Conservation (phyloP, 345 rosid genomes). For the Syzygium jambos region DNA sequence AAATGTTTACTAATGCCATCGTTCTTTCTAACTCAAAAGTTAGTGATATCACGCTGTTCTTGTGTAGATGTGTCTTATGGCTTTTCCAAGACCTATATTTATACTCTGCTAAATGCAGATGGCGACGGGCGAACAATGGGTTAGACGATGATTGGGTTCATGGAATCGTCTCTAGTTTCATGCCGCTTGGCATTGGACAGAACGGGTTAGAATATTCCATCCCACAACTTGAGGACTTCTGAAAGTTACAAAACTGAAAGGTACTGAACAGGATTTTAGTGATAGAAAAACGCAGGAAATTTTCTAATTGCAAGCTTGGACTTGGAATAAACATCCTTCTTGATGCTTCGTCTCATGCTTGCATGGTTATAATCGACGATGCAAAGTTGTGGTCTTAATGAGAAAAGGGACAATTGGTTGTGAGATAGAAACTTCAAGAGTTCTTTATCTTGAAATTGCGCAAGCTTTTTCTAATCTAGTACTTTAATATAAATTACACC, state of each 20-base stretch:
- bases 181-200: neutral
- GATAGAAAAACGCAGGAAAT: neutral
- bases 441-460: neutral
- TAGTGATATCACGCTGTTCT: neutral
- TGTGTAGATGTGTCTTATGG: neutral
- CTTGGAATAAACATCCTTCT: neutral
- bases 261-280: neutral
- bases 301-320: neutral
- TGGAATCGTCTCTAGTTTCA: neutral
- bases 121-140: neutral
- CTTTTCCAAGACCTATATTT: neutral
- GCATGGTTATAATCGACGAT: neutral
- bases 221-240: neutral
- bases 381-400: neutral
- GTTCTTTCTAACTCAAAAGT: neutral
- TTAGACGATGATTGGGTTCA: neutral
- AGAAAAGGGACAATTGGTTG: neutral
- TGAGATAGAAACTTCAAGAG: neutral
- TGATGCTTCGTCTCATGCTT: neutral
- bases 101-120: neutral
- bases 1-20: neutral
- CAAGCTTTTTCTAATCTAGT: neutral
- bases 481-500: neutral
- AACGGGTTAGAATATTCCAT: neutral
- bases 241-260: neutral